phyloP scores from a whole-genome alignment of 441 rosid species.

The Breynia disticha region DNA sequence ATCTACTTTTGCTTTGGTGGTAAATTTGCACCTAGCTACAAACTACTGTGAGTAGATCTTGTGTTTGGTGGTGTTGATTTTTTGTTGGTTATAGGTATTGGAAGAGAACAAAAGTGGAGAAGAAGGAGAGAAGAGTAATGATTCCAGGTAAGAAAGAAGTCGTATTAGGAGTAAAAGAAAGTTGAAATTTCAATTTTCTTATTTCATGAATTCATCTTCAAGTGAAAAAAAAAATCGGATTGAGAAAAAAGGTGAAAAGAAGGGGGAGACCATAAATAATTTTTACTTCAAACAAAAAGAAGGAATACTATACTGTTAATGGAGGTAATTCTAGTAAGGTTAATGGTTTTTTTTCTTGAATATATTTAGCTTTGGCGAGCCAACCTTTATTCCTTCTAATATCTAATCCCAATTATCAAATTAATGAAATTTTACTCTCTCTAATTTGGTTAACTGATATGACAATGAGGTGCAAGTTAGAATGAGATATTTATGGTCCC shows the following conservation, averaged over 20 bases:
- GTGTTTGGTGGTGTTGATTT: constrained; percentile 8
- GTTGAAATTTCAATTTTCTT: constrained; percentile 20
- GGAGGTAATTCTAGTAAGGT: constrained; percentile 19
- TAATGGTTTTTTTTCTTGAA: constrained; percentile 27
- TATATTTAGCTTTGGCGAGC: constrained; percentile 37
- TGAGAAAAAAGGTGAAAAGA: constrained; percentile 28
- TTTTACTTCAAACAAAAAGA: constrained; percentile 18
- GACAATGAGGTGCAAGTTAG: constrained; percentile 66
- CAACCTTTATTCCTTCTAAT: constrained; percentile 38
- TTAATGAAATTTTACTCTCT: constrained; percentile 3
- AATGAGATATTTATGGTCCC: constrained; percentile 73
- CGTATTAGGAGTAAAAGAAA: constrained; percentile 3
- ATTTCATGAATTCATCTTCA: constrained; percentile 31
- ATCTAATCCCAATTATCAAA: constrained; percentile 19
- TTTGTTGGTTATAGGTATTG: constrained; percentile 12
- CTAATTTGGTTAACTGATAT: constrained; percentile 20
- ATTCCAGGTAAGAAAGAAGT: constrained; percentile 39
- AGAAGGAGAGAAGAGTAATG: constrained; percentile 26
- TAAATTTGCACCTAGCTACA: constrained; percentile 22
- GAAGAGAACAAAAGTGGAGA: constrained; percentile 10
- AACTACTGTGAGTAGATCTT: constrained; percentile 4
- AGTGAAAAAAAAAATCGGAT: constrained; percentile 29
- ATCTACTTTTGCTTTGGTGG: constrained; percentile 8
- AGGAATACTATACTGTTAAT: constrained; percentile 19
- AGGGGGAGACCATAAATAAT: constrained; percentile 14